phyloP scores from a whole-genome alignment of 2,329 filamentous ascomycete species.

The Berkeleyomyces basicola region DNA sequence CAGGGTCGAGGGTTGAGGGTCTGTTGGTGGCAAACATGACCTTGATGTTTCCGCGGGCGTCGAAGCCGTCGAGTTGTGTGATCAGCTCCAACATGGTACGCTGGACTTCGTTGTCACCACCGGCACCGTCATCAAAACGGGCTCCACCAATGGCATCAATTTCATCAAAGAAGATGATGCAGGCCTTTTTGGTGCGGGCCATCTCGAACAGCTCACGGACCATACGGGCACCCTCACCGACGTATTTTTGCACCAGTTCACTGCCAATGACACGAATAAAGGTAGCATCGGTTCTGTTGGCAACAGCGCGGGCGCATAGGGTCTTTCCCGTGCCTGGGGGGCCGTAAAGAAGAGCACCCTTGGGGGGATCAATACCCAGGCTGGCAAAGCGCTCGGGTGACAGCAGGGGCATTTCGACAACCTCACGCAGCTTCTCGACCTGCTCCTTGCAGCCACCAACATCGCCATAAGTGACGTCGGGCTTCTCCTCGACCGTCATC shows the following conservation, averaged over 20 bases:
- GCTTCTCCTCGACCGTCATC: slow-evolving; percentile 99
- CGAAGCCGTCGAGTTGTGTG: slow-evolving; percentile 91
- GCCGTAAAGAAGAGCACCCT: slow-evolving; percentile 90
- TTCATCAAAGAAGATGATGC: slow-evolving; percentile 94
- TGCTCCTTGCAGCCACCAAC: slow-evolving; percentile 99
- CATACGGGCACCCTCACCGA: slow-evolving; percentile 96
- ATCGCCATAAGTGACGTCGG: slow-evolving; percentile 96
- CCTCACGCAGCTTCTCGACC: slow-evolving; percentile 95
- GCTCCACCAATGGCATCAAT: slow-evolving; percentile 93
- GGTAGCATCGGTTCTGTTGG: slow-evolving; percentile 93
- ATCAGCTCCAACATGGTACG: slow-evolving; percentile 96
- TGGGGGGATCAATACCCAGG: slow-evolving; percentile 96
- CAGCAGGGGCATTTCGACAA: slow-evolving; percentile 94
- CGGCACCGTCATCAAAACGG: slow-evolving; percentile 89
- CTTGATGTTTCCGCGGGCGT: slow-evolving; percentile 94
- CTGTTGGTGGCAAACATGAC: slow-evolving; percentile 99
- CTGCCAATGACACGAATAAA: slow-evolving; percentile 98
- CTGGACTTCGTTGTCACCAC: slow-evolving; percentile 94
- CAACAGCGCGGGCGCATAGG: slow-evolving; percentile 88
- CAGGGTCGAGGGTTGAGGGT: slow-evolving; percentile 89
- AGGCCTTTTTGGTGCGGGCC: slow-evolving; percentile 98
- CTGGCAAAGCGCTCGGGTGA: slow-evolving; percentile 95
- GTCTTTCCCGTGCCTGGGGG: slow-evolving; percentile 98
- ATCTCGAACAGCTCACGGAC: slow-evolving; percentile 98
- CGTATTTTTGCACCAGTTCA: slow-evolving; percentile 96